phyloP scores from a whole-genome alignment of 495 filamentous ascomycete species.

The Hyaloscypha finlandica region DNA sequence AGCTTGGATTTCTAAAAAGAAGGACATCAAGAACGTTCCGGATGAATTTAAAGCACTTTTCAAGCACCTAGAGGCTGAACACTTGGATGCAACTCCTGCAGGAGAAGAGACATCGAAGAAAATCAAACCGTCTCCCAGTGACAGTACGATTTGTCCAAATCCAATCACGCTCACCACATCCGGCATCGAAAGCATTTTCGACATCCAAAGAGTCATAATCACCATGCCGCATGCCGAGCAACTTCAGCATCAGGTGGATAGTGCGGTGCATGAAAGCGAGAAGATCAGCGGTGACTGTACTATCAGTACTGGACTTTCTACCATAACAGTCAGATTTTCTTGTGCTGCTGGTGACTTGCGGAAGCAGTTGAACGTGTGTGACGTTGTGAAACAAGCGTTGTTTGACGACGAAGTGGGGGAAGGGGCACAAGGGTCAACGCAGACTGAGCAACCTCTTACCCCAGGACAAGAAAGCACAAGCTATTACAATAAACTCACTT shows the following conservation, averaged over 20 bases:
- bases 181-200: conserved; percentile 43
- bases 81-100: not conserved
- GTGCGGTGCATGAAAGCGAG: conserved; percentile 33
- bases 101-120: conserved; percentile 6
- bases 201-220: conserved; percentile 45
- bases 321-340: conserved; percentile 39
- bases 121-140: conserved; percentile 5
- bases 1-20: conserved; percentile 8
- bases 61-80: conserved; percentile 10
- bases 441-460: conserved; percentile 3
- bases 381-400: conserved; percentile 36
- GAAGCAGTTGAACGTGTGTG: conserved; percentile 41
- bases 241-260: conserved; percentile 36
- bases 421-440: conserved; percentile 1
- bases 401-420: conserved; percentile 27
- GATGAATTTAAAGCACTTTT: conserved; percentile 17
- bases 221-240: conserved; percentile 37
- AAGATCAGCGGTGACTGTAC: conserved; percentile 40
- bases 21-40: conserved; percentile 9
- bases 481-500: conserved; percentile 13
- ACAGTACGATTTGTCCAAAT: conserved; percentile 41
- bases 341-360: conserved; percentile 37
- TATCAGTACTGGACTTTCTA: conserved; percentile 40
- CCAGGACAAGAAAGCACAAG: conserved; percentile 9
- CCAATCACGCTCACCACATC: conserved; percentile 43